Evolutionary conservation across 1,284 basidiomycete species (phyloP).

Genomic region (Leccinum griseonigrum): DNA sequence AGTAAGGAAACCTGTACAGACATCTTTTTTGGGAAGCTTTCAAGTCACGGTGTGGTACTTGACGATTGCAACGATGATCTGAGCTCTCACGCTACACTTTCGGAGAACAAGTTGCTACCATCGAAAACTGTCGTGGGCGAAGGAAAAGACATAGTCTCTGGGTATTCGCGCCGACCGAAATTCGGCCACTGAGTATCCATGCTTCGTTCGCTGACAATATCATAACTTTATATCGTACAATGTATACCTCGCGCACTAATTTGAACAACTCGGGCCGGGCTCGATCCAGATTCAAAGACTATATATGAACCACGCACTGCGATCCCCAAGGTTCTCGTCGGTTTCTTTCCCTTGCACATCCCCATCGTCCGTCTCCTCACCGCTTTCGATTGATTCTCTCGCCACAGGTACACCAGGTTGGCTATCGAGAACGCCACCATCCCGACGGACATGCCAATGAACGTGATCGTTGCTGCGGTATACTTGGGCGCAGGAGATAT

Average conservation of each 20-base stretch:
- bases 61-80: slow-evolving; percentile 71
- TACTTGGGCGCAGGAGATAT: slow-evolving; percentile 43
- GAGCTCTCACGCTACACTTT: no score
- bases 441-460: slow-evolving; percentile 36
- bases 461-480: slow-evolving; percentile 38
- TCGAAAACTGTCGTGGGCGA: no score
- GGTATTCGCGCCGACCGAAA: no score
- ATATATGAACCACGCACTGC: slow-evolving; percentile 34
- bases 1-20: slow-evolving; percentile 83
- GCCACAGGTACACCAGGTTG: slow-evolving; percentile 30
- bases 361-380: slow-evolving; percentile 14
- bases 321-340: slow-evolving; percentile 24
- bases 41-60: slow-evolving; percentile 67
- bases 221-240: background rate
- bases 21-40: slow-evolving; percentile 81
- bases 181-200: no score
- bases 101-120: no score
- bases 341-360: slow-evolving; percentile 21
- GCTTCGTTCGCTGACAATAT: background rate
- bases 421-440: slow-evolving; percentile 31
- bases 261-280: no score
- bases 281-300: slow-evolving; percentile 10
- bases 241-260: background rate
- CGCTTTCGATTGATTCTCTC: slow-evolving; percentile 25
- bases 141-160: no score